These are phyloP conservation scores for Pouteria glomerata DNA, from an alignment of 148 eudicot species.

Conservation along the genomic window DNA sequence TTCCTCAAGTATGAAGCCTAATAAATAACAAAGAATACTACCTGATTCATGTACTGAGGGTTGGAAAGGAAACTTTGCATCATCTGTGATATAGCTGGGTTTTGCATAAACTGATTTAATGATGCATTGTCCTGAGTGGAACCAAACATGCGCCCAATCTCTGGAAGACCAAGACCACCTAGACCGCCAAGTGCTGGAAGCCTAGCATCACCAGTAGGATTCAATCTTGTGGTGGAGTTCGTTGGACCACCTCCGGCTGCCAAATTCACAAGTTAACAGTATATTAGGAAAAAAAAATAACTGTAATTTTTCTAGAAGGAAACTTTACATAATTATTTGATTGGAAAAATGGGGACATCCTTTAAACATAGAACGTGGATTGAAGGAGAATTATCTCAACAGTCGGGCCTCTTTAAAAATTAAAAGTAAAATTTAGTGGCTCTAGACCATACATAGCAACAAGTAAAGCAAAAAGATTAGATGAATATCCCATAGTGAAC, in stretches of 20 bases:
- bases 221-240: slow-evolving; percentile 20
- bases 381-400: neutral
- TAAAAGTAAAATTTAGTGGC: no score
- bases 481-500: neutral
- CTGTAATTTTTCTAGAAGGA: neutral
- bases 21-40: neutral
- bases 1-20: neutral
- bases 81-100: slow-evolving; percentile 44
- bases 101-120: slow-evolving; percentile 38
- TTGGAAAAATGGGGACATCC: neutral
- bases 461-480: neutral
- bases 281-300: neutral
- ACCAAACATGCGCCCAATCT: slow-evolving; percentile 22
- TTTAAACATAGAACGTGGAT: neutral
- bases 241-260: slow-evolving; percentile 24
- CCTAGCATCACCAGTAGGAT: slow-evolving; percentile 28
- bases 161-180: slow-evolving; percentile 27
- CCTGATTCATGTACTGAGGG: slow-evolving; percentile 47
- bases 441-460: neutral
- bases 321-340: neutral
- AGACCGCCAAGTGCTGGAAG: slow-evolving; percentile 17
- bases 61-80: slow-evolving; percentile 40
- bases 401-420: neutral
- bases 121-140: slow-evolving; percentile 30
- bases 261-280: slow-evolving; percentile 10